Evolutionary conservation across 2,329 filamentous ascomycete genomes (phyloP), one percentile per base, ranked within the genome.

Genomic region (Neofusicoccum kwambonambiense): DNA sequence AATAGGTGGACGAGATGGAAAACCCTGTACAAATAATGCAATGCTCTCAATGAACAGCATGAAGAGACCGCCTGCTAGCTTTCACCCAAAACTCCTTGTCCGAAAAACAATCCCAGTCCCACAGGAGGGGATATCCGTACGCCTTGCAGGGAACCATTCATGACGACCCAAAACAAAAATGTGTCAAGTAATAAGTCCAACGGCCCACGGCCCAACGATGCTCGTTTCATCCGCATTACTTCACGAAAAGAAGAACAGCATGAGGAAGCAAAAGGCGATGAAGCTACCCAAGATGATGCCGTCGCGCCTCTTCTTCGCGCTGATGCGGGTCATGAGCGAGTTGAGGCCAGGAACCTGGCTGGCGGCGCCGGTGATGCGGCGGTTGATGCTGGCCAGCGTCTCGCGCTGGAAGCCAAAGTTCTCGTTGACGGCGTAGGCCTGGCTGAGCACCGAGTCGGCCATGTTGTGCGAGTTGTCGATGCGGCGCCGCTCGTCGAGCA

Each of bases 351-450:
- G 95, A 15, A 99, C 90, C 75, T 96, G 90, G 74, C 91, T 92
- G 44, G 94, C 95, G 34, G 93, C 94, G 39, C 90, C 84, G 4
- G 92, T 93, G 77, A 99, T 98, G 68, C 94, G 86, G 67, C 94
- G 84, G 77, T 97, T 96, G 73, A 99, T 94, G 76, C 87, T 96
- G 50, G 89, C 86, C 67, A 99, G 79, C 31, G 90, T 94, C 82
- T 98, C 93, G 67, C 93, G 85, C 82, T 99, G 95, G 64, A 93
- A 73, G 13, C 86, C 84, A 76, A 99, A 98, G 77, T 84, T 93
- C 80, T 98, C 93, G 75, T 97, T 96, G 62, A 98, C 92, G 11
- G 94, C 93, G 79, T 99, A 99, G 7, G 95, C 95, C 81, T 98
- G 95, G 75, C 90, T 93, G 66, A 99, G 83, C 39, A 99, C 93